Base-by-base conservation (phyloP, 1,284 basidiomycete genomes). In the Ganoderma leucocontextum region DNA sequence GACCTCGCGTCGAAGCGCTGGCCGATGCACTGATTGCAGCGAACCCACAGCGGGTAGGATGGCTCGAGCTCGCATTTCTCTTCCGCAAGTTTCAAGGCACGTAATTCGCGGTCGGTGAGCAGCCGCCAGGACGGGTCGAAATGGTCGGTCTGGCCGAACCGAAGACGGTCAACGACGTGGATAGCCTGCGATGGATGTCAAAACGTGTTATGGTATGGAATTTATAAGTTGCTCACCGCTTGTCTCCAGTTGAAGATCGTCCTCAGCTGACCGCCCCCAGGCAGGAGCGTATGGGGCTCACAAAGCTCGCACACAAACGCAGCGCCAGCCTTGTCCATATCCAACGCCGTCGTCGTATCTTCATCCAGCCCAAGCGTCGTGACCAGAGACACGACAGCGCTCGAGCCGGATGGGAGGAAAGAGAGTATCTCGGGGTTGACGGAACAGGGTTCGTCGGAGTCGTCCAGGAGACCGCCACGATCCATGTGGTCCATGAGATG, bases 191-290 rank as follows among this genome's bases (percentile, higher is more conserved):
- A 8, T 4, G 22, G 47, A 12, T 22, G 4, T 49, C 22, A 49
- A 22, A 8, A 49, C 9, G 22, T 1, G 5, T n/a, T 10, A 25
- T 0, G n/a, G n/a, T 49, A 49, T 49, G 22, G 22, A 8, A 25
- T 22, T 19, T 19, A 12, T 8, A 22, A 22, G n/a, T 22, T 49
- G 47, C 47, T 49, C 47, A 49, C 47, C 47, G 47, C 47, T 25
- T 49, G 47, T 25, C 47, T 49, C 47, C 47, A 49, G 47, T 49
- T 49, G 47, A 49, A 25, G 47, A 49, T 49, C 47, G 47, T 49
- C 22, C 47, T 49, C 10, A 49, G 47, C 9, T 10, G 22, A 6
- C 12, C 47, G 10, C 47, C 47, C 2, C 10, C 22, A 10, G 47
- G 47, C 22, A 49, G 47, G 9, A 49, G 47, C 47, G n/a, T 10